These are phyloP conservation scores for Yamadazyma oceani DNA, from an alignment of 1,139 yeast species.

Conservation along the genomic window DNA sequence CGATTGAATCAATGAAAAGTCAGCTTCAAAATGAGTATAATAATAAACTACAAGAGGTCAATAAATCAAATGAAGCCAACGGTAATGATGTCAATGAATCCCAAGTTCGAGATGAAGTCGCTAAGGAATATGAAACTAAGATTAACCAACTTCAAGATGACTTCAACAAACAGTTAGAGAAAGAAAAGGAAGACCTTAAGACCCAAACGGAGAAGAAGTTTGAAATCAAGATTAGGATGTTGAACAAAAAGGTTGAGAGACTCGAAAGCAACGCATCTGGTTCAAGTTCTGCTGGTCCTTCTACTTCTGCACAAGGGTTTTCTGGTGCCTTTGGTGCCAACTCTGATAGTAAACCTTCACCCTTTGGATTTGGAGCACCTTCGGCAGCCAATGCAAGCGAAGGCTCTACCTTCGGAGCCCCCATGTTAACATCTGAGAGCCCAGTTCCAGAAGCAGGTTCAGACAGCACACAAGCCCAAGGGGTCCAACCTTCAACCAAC, in stretches of 20 bases:
- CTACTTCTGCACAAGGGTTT: not conserved
- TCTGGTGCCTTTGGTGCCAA: not conserved
- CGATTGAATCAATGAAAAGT: slow-evolving; percentile 19
- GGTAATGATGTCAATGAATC: slow-evolving; percentile 12
- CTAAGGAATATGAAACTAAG: slow-evolving; percentile 21
- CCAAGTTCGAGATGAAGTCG: slow-evolving; percentile 8
- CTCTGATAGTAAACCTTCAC: slow-evolving; percentile 1
- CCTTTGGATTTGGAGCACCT: slow-evolving; percentile 1
- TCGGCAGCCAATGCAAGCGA: slow-evolving; percentile 4
- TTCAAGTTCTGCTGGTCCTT: too few relatives aligned
- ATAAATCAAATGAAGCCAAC: slow-evolving; percentile 11
- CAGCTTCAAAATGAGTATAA: slow-evolving; percentile 22
- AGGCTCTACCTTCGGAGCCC: slow-evolving; percentile 2
- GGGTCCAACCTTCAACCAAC: too few relatives aligned
- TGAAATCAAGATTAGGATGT: slow-evolving; percentile 43
- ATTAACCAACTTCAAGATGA: slow-evolving; percentile 27
- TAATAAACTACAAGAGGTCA: slow-evolving; percentile 18
- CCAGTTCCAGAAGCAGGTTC: slow-evolving; percentile 1
- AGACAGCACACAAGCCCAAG: too few relatives aligned
- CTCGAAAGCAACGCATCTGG: slow-evolving; percentile 20
- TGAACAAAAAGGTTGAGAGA: slow-evolving; percentile 43
- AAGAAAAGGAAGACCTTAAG: slow-evolving; percentile 30
- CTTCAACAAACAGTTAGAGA: slow-evolving; percentile 30
- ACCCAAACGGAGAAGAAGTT: slow-evolving; percentile 39
- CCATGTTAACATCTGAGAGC: slow-evolving; percentile 1